These are phyloP conservation scores for Termitomyces sp. DNA, from an alignment of 1,284 basidiomycete genomes.

Conservation along the genomic window DNA sequence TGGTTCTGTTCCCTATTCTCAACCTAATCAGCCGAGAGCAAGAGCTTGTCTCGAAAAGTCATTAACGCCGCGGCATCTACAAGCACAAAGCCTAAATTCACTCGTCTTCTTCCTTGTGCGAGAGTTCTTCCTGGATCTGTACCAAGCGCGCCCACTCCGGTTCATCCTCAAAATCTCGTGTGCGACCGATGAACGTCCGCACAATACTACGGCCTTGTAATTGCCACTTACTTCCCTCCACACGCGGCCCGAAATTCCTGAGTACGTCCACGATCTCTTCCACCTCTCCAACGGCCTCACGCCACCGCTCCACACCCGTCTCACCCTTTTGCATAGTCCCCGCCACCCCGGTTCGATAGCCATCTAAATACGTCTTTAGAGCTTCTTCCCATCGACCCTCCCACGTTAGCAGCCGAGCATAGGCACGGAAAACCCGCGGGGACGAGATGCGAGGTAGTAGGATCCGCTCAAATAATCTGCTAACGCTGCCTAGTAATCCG, in stretches of 20 bases:
- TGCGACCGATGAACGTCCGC: constrained; percentile 81
- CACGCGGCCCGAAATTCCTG: constrained; percentile 75
- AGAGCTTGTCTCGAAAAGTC: constrained; percentile 4
- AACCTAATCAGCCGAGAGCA: constrained; percentile 18
- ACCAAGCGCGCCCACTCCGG: constrained; percentile 74
- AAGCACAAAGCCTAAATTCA: neutral
- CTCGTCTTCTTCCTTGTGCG: constrained; percentile 14
- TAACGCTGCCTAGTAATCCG: constrained; percentile 59
- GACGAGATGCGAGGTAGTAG: constrained; percentile 75
- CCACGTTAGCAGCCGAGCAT: constrained; percentile 76
- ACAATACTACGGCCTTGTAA: constrained; percentile 86
- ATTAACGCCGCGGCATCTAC: constrained; percentile 13
- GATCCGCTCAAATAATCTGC: constrained; percentile 67
- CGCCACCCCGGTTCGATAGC: constrained; percentile 73
- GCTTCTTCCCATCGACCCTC: constrained; percentile 71
- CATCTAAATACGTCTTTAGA: constrained; percentile 77
- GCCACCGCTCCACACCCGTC: constrained; percentile 61
- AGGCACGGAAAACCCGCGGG: constrained; percentile 73
- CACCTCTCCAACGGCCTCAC: constrained; percentile 72
- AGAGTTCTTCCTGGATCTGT: constrained; percentile 54
- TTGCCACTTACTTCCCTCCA: constrained; percentile 59
- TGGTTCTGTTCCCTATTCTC: constrained; percentile 8
- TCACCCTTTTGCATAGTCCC: constrained; percentile 64
- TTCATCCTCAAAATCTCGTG: constrained; percentile 83
- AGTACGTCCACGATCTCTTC: constrained; percentile 81